These are phyloP conservation scores for Dictyophora rubrovolvata DNA, from an alignment of 768 basidiomycete genomes.

Conservation along the genomic window DNA sequence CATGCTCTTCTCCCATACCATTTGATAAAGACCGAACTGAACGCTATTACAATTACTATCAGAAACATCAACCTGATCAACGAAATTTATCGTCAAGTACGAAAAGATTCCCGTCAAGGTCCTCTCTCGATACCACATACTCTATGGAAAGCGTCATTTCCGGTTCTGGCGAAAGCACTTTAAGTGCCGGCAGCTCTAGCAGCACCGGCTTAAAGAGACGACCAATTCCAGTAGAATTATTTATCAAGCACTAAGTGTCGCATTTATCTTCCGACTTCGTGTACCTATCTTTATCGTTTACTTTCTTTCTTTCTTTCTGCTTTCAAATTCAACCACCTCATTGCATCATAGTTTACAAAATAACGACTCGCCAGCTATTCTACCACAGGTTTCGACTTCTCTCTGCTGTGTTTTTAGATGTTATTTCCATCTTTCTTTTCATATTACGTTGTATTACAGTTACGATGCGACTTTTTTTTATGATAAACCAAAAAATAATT, in stretches of 20 bases:
- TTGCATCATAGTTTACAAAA: too few relatives aligned
- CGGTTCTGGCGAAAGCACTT: not conserved
- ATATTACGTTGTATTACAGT: too few relatives aligned
- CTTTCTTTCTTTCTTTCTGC: not conserved
- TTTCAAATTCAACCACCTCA: too few relatives aligned
- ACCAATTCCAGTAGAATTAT: constrained; percentile 7
- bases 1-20: not conserved
- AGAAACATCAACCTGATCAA: not conserved
- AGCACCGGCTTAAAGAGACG: constrained; percentile 1
- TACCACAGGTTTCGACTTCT: too few relatives aligned
- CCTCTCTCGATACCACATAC: constrained; percentile 1
- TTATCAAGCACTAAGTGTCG: not conserved
- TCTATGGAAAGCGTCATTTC: not conserved
- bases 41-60: not conserved
- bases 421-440: too few relatives aligned
- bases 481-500: too few relatives aligned
- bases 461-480: too few relatives aligned
- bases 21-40: too few relatives aligned
- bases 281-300: not conserved
- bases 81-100: not conserved
- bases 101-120: not conserved
- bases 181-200: not conserved
- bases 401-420: too few relatives aligned
- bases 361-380: too few relatives aligned
- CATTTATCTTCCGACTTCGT: not conserved